Evolutionary conservation across 2,329 filamentous ascomycete genomes (phyloP).

Genomic region (Colletotrichum somersetense): DNA sequence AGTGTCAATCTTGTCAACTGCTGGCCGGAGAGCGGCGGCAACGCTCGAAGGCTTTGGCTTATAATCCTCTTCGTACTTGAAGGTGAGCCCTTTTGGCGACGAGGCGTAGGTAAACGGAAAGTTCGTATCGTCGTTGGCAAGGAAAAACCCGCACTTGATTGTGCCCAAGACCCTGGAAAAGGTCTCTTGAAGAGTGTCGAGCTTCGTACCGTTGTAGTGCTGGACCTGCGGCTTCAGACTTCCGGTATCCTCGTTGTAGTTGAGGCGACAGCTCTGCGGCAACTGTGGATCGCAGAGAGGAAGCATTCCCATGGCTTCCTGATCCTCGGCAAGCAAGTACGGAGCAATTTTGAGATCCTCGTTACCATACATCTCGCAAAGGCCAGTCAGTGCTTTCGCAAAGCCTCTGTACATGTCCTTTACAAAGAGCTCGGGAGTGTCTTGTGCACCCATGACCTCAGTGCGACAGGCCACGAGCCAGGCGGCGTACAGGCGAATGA

Average conservation of each 20-base stretch:
- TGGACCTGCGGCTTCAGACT: conserved; percentile 56
- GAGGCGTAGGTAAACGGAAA: conserved; percentile 38
- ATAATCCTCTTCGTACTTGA: conserved; percentile 33
- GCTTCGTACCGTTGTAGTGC: conserved; percentile 46
- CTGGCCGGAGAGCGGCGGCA: conserved; percentile 1
- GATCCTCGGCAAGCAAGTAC: conserved; percentile 66
- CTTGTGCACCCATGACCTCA: conserved; percentile 61
- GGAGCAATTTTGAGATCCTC: conserved; percentile 55
- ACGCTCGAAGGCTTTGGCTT: conserved; percentile 10
- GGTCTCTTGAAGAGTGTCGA: conserved; percentile 25
- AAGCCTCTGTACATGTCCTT: conserved; percentile 62
- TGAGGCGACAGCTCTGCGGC: conserved; percentile 56
- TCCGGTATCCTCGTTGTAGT: conserved; percentile 50
- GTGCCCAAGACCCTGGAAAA: conserved; percentile 63
- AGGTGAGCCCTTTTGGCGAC: conserved; percentile 30
- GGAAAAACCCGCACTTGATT: conserved; percentile 61
- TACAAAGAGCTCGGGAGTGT: conserved; percentile 59
- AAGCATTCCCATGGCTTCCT: conserved; percentile 59
- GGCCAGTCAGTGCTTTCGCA: conserved; percentile 60
- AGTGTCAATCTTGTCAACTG: background rate
- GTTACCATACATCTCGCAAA: conserved; percentile 60
- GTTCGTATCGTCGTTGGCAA: conserved; percentile 54
- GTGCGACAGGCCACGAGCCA: conserved; percentile 64
- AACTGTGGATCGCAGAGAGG: conserved; percentile 56
- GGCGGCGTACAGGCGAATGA: conserved; percentile 66